Evolutionary conservation across 345 rosid genomes (phyloP).

Genomic region (Melastoma malabathricum): DNA sequence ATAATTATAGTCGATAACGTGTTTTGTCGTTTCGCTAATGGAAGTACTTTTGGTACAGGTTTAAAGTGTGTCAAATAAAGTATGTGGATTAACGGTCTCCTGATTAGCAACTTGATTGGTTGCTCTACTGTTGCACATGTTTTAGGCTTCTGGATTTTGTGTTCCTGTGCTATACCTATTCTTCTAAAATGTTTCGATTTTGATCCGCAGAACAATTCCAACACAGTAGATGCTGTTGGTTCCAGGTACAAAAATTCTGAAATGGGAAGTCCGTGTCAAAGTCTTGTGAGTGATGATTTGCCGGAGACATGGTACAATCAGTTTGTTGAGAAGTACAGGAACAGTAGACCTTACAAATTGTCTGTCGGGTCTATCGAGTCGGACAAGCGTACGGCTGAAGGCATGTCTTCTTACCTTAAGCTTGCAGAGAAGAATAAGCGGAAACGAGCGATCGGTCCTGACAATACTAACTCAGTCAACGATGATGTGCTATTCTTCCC

Average conservation of each 20-base stretch:
- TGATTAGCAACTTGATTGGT: too few relatives aligned
- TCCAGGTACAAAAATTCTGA: constrained; percentile 42
- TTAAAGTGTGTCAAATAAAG: too few relatives aligned
- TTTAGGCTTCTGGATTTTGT: too few relatives aligned
- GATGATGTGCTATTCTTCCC: constrained; percentile 57
- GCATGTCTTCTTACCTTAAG: constrained; percentile 59
- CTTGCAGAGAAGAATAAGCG: constrained; percentile 51
- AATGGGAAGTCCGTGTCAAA: constrained; percentile 37
- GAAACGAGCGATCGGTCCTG: constrained; percentile 46
- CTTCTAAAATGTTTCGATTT: not conserved
- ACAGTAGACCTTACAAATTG: constrained; percentile 36
- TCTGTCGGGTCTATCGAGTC: constrained; percentile 47
- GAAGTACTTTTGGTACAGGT: too few relatives aligned
- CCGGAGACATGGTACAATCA: constrained; percentile 90
- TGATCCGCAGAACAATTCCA: constrained; percentile 35
- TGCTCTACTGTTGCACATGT: too few relatives aligned
- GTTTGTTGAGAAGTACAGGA: constrained; percentile 51
- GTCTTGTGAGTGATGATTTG: constrained; percentile 60
- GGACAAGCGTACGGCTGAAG: constrained; percentile 61
- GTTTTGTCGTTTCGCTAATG: too few relatives aligned
- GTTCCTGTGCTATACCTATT: constrained; percentile 4
- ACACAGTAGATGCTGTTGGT: constrained; percentile 29
- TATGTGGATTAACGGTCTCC: too few relatives aligned
- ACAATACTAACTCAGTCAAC: constrained; percentile 29
- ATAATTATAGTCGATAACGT: too few relatives aligned